Conservation (phyloP, 768 basidiomycete species). For the Coprinopsis sp. region DNA sequence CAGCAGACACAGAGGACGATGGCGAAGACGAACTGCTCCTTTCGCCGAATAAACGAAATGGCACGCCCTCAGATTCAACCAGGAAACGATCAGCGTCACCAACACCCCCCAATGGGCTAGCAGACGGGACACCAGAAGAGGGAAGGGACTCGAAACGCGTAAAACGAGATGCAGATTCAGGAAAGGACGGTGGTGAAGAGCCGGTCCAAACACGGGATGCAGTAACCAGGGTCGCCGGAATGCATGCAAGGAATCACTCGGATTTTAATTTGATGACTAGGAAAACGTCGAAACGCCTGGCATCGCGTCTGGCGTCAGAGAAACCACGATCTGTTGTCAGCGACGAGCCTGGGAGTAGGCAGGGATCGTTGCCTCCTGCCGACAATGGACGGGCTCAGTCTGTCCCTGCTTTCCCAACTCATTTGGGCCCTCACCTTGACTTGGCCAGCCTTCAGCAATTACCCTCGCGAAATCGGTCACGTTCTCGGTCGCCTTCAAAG, state of each 20-base stretch:
- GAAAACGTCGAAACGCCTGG: slow-evolving; percentile 20
- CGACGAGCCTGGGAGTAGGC: background rate
- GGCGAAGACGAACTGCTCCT: slow-evolving; percentile 47
- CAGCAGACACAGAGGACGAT: slow-evolving; percentile 36
- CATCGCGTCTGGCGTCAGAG: slow-evolving; percentile 18
- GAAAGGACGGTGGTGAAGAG: slow-evolving; percentile 10
- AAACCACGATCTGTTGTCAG: slow-evolving; percentile 21
- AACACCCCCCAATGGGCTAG: slow-evolving; percentile 26
- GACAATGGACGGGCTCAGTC: slow-evolving; percentile 39
- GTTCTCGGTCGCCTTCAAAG: slow-evolving; percentile 42
- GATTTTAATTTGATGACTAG: slow-evolving; percentile 25
- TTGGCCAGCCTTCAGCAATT: slow-evolving; percentile 39
- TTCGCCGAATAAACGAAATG: slow-evolving; percentile 33
- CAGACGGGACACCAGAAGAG: slow-evolving; percentile 20
- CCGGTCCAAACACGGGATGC: slow-evolving; percentile 11
- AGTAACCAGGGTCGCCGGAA: background rate
- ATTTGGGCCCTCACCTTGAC: slow-evolving; percentile 34
- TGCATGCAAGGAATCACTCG: slow-evolving; percentile 31
- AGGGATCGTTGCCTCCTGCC: slow-evolving; percentile 10
- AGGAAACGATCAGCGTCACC: slow-evolving; percentile 41
- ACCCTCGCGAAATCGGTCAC: slow-evolving; percentile 32
- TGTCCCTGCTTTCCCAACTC: slow-evolving; percentile 37
- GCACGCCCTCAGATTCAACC: slow-evolving; percentile 13
- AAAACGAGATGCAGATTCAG: slow-evolving; percentile 23
- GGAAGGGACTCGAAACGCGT: slow-evolving; percentile 33